Percentiles rank a stretch among this genome's conserved stretches.
Conservation (phyloP, 169 alveolate species). For the Eimeria zaria region DNA sequence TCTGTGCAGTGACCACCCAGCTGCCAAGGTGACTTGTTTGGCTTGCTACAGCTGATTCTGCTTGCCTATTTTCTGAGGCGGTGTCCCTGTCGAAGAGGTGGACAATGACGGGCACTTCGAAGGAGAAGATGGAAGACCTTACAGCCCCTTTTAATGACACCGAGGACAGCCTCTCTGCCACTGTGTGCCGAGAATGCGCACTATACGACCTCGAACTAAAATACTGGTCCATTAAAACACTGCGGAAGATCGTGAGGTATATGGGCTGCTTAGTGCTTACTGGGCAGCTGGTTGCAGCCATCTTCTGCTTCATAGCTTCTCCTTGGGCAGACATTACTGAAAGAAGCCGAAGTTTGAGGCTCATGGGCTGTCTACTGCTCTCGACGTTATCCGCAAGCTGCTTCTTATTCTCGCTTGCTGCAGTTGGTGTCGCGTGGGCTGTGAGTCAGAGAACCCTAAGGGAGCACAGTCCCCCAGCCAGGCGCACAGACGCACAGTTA, state of each 20-base stretch:
- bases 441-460: conserved; percentile 27
- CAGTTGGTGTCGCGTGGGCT: conserved; percentile 44
- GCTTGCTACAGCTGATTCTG: not conserved
- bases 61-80: not conserved
- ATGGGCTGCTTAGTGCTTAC: conserved; percentile 19
- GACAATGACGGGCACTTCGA: not conserved
- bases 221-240: conserved; percentile 11
- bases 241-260: conserved; percentile 30
- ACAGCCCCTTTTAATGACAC: conserved; percentile 8
- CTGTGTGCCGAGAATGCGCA: not conserved
- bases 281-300: conserved; percentile 48
- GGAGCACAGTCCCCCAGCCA: not conserved
- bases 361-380: conserved; percentile 26
- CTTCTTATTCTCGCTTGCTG: conserved; percentile 6
- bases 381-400: conserved; percentile 35
- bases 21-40: not conserved
- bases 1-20: not conserved
- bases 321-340: conserved; percentile 51
- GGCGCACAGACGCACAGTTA: not conserved
- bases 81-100: not conserved
- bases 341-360: not conserved
- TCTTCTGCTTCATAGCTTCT: conserved; percentile 33
- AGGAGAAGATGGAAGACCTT: conserved; percentile 38
- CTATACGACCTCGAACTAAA: conserved; percentile 35
- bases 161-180: not conserved